Conservation (phyloP, 768 basidiomycete genomes). For the Agaricus sinodeliciosus region DNA sequence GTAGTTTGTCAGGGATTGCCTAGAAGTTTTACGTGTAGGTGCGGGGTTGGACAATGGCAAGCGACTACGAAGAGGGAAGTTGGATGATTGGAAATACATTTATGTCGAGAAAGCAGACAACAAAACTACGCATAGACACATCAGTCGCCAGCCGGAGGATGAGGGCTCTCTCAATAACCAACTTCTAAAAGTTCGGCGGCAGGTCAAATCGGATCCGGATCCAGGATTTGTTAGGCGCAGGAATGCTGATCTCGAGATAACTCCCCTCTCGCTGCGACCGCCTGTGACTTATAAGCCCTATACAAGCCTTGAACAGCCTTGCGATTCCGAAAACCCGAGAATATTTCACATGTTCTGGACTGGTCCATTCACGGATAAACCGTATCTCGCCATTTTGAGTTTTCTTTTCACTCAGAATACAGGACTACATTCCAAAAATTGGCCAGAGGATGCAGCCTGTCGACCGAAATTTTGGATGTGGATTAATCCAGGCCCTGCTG, state of each 20-base stretch:
- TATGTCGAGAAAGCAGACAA: constrained; percentile 57
- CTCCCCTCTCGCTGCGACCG: constrained; percentile 41
- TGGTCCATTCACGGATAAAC: constrained; percentile 97
- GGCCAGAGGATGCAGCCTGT: constrained; percentile 51
- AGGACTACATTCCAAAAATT: constrained; percentile 61
- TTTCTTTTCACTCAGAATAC: constrained; percentile 96
- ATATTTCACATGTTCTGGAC: constrained; percentile 99
- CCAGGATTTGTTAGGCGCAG: constrained; percentile 51
- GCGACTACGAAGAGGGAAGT: constrained; percentile 64
- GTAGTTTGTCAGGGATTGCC: constrained; percentile 95
- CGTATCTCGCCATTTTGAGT: constrained; percentile 89
- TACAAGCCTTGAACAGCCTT: constrained; percentile 51
- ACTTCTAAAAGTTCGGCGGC: background rate
- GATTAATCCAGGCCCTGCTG: constrained; percentile 98
- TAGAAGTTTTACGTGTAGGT: constrained; percentile 90
- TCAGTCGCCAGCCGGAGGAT: constrained; percentile 16
- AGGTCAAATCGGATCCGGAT: constrained; percentile 37
- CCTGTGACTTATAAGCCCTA: constrained; percentile 50
- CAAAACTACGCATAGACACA: constrained; percentile 17
- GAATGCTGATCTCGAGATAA: constrained; percentile 54
- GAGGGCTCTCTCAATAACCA: constrained; percentile 20
- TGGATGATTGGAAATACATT: constrained; percentile 85
- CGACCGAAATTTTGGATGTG: constrained; percentile 95
- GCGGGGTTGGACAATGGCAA: constrained; percentile 81
- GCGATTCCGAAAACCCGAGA: constrained; percentile 80